Percentiles rank a stretch among this genome's conserved stretches.
phyloP scores from a whole-genome alignment of 805 yeast genomes.

The Kodamaea kaohsiungensis region DNA sequence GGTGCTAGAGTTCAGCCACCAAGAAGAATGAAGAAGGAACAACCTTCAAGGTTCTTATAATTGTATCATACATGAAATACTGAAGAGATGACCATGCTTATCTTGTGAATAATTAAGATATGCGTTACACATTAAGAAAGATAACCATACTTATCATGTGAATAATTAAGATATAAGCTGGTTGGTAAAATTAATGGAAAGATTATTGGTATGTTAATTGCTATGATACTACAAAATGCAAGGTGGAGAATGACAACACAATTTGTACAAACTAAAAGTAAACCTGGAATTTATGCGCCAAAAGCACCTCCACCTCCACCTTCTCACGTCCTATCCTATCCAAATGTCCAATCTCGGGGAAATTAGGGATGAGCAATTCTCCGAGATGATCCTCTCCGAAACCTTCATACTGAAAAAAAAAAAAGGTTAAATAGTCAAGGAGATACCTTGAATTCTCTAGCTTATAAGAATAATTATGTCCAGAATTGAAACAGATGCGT shows the following conservation, averaged over 20 bases:
- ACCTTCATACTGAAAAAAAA: not conserved
- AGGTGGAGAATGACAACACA: too few relatives aligned
- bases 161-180: too few relatives aligned
- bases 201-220: too few relatives aligned
- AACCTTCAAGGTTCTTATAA: slow-evolving; percentile 14
- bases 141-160: too few relatives aligned
- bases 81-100: too few relatives aligned
- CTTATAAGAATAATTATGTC: slow-evolving; percentile 12
- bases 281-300: not conserved
- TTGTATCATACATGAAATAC: not conserved
- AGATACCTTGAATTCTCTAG: slow-evolving; percentile 1
- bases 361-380: not conserved
- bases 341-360: not conserved
- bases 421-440: not conserved
- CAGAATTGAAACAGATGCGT: slow-evolving; percentile 39
- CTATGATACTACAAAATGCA: too few relatives aligned
- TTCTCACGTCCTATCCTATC: not conserved
- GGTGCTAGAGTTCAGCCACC: slow-evolving; percentile 63
- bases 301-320: not conserved
- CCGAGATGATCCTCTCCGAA: not conserved
- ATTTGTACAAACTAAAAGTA: too few relatives aligned
- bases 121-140: too few relatives aligned
- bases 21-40: slow-evolving; percentile 24
- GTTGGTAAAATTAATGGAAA: too few relatives aligned
- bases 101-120: too few relatives aligned